Evolutionary conservation across 176 grass and related monocot species (phyloP).

Genomic region (Hordeum vulgare): MorexV3_pseudomolecules_assembly NC_058518.1:400467805-400468304

Average conservation of each 20-base stretch:
- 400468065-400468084: background rate
- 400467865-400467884: background rate
- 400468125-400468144: background rate
- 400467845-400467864: background rate
- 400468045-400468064: background rate
- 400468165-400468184: background rate
- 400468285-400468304: background rate
- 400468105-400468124: background rate
- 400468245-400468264: background rate
- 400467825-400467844: background rate
- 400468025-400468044: background rate
- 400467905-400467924: background rate
- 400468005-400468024: background rate
- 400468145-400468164: background rate
- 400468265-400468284: background rate
- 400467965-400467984: background rate
- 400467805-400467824: slow-evolving; percentile 47
- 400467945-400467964: slow-evolving; percentile 41
- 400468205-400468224: background rate
- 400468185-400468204: background rate
- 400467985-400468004: background rate
- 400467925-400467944: background rate
- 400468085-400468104: background rate
- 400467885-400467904: slow-evolving; percentile 38
- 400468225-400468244: slow-evolving; percentile 4